Evolutionary conservation across 768 basidiomycete genomes (phyloP), one percentile per base, ranked within the genome.

Genomic region (Hygrocybe punicea): DNA sequence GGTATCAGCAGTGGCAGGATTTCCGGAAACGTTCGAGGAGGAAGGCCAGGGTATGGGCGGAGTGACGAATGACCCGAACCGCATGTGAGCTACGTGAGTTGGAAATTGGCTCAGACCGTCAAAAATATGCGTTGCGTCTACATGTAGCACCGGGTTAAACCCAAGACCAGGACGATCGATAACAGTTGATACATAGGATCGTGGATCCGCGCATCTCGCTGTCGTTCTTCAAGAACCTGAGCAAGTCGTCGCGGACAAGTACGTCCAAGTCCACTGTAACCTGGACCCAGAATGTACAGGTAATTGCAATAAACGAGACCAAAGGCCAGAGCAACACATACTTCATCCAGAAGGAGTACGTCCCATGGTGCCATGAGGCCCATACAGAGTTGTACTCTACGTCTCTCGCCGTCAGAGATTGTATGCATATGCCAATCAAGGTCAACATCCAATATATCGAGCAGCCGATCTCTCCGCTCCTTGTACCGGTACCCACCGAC

Each of bases 191-290:
- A 84, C 92, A 98, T 52, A 99, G 72, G 55, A 98, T 87, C 11
- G 96, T 97, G 10, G 95, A 91, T 1, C 84, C 82, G 34, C 97
- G 83, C 4, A 73, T 67, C 59, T 87, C 81, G 61, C 90, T 90
- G 65, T 99, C 97, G 13, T 80, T 71, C 61, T 86, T 87, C 50
- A 99, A 82, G 75, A 97, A 98, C 8, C 73, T 81, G 62, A 99
- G 82, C n/a, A 99, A 78, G 59, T 94, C 89, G 54, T 91, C 84
- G 49, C 97, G 86, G 44, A 99, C 97, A 39, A 98, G 82, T 14
- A 98, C 95, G 65, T 99, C 97, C 13, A 99, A 78, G 70, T 99
- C 97, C 17, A 98, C 96, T 1, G 96, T 98, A 54, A 96, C 93
- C 91, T 94, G 60, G 10, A 53, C 17, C 24, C n/a, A 16, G 24